phyloP scores from a whole-genome alignment of 805 yeast species.

The Grigorovia yakushimaensis region DNA sequence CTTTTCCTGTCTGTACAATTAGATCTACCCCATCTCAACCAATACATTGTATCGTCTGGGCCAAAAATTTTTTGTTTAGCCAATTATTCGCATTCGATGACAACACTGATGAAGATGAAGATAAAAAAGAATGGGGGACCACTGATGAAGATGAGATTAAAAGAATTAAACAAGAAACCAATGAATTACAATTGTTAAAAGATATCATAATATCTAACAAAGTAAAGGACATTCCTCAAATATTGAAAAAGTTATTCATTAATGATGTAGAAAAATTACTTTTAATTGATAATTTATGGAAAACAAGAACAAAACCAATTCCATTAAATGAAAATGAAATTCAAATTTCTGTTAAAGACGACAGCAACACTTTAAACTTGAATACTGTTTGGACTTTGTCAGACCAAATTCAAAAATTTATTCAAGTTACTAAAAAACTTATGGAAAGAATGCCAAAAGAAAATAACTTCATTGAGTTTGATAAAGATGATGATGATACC shows the following conservation, averaged over 20 bases:
- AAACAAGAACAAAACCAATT: slow-evolving; percentile 53
- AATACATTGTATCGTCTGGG: slow-evolving; percentile 95
- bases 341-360: neutral
- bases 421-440: slow-evolving; percentile 38
- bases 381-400: slow-evolving; percentile 47
- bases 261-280: slow-evolving; percentile 73
- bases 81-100: slow-evolving; percentile 56
- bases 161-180: slow-evolving; percentile 54
- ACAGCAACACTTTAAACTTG: slow-evolving; percentile 17
- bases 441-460: slow-evolving; percentile 36
- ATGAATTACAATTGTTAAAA: slow-evolving; percentile 48
- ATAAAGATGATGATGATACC: slow-evolving; percentile 92
- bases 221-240: slow-evolving; percentile 29
- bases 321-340: slow-evolving; percentile 35
- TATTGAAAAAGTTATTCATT: slow-evolving; percentile 52
- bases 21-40: slow-evolving; percentile 96
- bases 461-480: slow-evolving; percentile 50
- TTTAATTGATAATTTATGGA: slow-evolving; percentile 69
- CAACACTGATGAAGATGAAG: slow-evolving; percentile 31
- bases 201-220: slow-evolving; percentile 28
- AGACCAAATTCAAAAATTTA: slow-evolving; percentile 56
- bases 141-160: slow-evolving; percentile 57
- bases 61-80: slow-evolving; percentile 77
- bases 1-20: slow-evolving; percentile 93
- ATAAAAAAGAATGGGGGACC: slow-evolving; percentile 43